Conservation (phyloP, 768 basidiomycete genomes). For the Jaapia argillacea region DNA sequence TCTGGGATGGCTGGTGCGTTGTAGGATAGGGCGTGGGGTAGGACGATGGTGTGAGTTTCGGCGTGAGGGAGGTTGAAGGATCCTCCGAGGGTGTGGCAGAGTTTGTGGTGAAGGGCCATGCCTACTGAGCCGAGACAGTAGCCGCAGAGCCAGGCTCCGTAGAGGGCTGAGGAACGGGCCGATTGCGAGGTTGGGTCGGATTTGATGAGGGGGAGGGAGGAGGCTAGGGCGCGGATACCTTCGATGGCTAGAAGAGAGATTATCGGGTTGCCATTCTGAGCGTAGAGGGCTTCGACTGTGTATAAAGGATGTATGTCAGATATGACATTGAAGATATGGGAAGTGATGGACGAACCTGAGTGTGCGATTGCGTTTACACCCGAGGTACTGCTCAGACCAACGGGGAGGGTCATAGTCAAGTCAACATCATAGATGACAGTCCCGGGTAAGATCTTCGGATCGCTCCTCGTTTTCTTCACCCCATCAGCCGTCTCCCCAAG, state of each 20-base stretch:
- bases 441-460: slow-evolving; percentile 26
- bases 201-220: slow-evolving; percentile 21
- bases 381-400: slow-evolving; percentile 23
- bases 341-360: slow-evolving; percentile 5
- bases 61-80: slow-evolving; percentile 30
- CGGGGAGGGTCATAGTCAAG: slow-evolving; percentile 26
- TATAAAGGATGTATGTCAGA: not conserved
- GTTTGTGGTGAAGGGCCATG: slow-evolving; percentile 30
- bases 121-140: slow-evolving; percentile 24
- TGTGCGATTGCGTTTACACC: slow-evolving; percentile 34
- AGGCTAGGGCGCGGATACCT: slow-evolving; percentile 23
- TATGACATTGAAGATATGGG: not conserved
- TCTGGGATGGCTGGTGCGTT: slow-evolving; percentile 23
- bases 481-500: slow-evolving; percentile 30
- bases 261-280: slow-evolving; percentile 26
- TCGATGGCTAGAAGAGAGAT: slow-evolving; percentile 24
- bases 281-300: slow-evolving; percentile 29
- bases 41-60: slow-evolving; percentile 33
- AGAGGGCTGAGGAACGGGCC: slow-evolving; percentile 24
- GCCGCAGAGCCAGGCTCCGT: slow-evolving; percentile 29
- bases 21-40: slow-evolving; percentile 30
- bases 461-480: slow-evolving; percentile 27
- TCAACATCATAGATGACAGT: slow-evolving; percentile 31
- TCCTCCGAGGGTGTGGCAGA: slow-evolving; percentile 27
- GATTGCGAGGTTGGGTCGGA: slow-evolving; percentile 15